A percentile compares a stretch with the other conserved stretches of the same genome.
Conservation (phyloP, 352 stramenopile genomes). For the Elongisporangium undulatum region DNA sequence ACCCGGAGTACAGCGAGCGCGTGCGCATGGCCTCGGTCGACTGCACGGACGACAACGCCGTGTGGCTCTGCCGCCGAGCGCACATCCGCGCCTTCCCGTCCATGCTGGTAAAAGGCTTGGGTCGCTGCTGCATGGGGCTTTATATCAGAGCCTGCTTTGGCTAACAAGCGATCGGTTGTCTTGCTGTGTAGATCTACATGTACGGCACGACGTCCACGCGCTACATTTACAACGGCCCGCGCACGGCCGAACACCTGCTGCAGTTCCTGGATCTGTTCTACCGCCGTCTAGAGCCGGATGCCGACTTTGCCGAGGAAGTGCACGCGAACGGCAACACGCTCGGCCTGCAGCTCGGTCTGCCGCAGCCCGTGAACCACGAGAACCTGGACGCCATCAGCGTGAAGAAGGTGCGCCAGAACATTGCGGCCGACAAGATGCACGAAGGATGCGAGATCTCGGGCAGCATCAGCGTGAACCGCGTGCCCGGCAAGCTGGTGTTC, state of each 20-base stretch:
- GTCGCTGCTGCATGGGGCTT: neutral
- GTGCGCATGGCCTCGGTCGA: slow-evolving; percentile 78
- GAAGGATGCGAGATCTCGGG: slow-evolving; percentile 80
- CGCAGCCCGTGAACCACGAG: slow-evolving; percentile 51
- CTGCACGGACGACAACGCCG: slow-evolving; percentile 61
- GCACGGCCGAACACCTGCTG: slow-evolving; percentile 63
- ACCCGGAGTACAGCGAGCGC: slow-evolving; percentile 76
- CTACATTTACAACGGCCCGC: slow-evolving; percentile 82
- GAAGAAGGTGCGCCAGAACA: slow-evolving; percentile 36
- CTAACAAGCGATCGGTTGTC: neutral
- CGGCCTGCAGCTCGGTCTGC: slow-evolving; percentile 23
- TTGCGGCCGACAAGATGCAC: slow-evolving; percentile 6
- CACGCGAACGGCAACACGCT: slow-evolving; percentile 47
- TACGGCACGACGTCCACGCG: slow-evolving; percentile 71
- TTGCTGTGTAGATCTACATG: slow-evolving; percentile 67
- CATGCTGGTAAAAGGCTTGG: slow-evolving; percentile 48
- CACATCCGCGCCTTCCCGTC: slow-evolving; percentile 79
- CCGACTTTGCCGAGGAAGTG: slow-evolving; percentile 79
- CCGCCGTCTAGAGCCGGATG: slow-evolving; percentile 69
- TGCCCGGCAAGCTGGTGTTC: slow-evolving; percentile 66
- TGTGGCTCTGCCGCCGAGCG: slow-evolving; percentile 60
- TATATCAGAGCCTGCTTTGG: neutral
- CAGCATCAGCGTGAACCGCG: slow-evolving; percentile 73
- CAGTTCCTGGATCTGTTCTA: slow-evolving; percentile 85
- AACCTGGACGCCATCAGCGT: slow-evolving; percentile 46